A percentile compares a stretch with the other conserved stretches of the same genome.
Evolutionary conservation across 2,329 filamentous ascomycete genomes (phyloP).

Genomic region (Celoporthe dispersa): DNA sequence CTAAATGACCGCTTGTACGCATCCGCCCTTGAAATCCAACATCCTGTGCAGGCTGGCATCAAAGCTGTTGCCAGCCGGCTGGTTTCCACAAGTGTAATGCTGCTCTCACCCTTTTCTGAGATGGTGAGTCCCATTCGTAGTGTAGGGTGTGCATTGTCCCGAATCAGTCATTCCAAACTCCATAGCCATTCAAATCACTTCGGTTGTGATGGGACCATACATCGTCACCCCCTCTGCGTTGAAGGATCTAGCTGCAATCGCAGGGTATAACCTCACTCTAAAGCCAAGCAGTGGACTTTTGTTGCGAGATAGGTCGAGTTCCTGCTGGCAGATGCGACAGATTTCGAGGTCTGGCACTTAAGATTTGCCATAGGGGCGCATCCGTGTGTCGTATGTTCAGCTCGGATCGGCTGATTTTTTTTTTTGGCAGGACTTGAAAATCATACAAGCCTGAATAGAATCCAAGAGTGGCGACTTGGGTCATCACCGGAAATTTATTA

Average conservation of each 20-base stretch:
- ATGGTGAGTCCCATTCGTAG: neutral
- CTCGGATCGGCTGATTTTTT: neutral
- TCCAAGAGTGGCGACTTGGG: neutral
- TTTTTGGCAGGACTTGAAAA: neutral
- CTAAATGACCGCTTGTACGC: neutral
- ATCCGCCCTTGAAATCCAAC: conserved; percentile 2
- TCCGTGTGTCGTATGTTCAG: neutral
- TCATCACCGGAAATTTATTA: conserved; percentile 37
- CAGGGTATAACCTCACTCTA: neutral
- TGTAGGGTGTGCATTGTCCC: neutral
- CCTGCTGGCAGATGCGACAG: neutral
- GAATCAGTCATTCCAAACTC: neutral
- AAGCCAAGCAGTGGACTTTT: too few species aligned
- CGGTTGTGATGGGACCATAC: neutral
- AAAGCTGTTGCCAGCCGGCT: neutral
- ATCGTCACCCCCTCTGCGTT: neutral
- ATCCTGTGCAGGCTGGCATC: neutral
- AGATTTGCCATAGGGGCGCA: neutral
- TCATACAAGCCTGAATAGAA: neutral
- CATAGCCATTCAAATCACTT: neutral
- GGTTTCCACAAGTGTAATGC: neutral
- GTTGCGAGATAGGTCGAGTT: neutral
- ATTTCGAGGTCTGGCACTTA: neutral
- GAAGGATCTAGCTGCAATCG: neutral
- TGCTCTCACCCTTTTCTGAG: neutral